These are phyloP conservation scores for Trichosporon ovoides DNA, from an alignment of 1,284 basidiomycete genomes.

Conservation along the genomic window DNA sequence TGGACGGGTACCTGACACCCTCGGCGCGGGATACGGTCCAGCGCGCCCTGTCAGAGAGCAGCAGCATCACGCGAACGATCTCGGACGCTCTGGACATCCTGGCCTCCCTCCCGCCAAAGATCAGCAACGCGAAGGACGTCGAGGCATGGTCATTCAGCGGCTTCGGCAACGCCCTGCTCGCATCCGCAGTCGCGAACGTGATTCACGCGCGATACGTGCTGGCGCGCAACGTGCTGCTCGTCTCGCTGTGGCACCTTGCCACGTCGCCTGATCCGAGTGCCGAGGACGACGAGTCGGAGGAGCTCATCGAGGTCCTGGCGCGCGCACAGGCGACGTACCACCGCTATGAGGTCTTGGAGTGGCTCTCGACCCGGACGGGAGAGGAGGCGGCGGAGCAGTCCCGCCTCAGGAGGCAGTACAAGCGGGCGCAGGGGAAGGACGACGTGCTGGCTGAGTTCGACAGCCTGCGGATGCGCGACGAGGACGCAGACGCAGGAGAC, in stretches of 20 bases:
- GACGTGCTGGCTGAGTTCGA: conserved; percentile 47
- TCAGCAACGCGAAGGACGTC: background rate
- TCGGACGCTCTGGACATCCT: conserved; percentile 29
- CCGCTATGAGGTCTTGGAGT: conserved; percentile 39
- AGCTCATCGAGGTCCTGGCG: conserved; percentile 34
- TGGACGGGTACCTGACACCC: conserved; percentile 26
- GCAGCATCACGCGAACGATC: conserved; percentile 17
- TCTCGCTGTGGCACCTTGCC: conserved; percentile 39
- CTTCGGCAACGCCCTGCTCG: conserved; percentile 39
- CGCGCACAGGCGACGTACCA: conserved; percentile 41
- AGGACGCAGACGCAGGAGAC: conserved; percentile 19
- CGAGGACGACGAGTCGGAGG: conserved; percentile 31
- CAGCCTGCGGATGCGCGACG: conserved; percentile 44
- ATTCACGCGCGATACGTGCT: conserved; percentile 40
- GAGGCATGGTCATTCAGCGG: conserved; percentile 30
- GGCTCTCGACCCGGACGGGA: conserved; percentile 36
- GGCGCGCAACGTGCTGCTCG: conserved; percentile 38
- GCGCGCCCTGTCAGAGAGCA: conserved; percentile 24
- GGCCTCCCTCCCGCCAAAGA: background rate
- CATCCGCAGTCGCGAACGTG: conserved; percentile 29
- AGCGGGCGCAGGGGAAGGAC: conserved; percentile 23
- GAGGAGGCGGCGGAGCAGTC: conserved; percentile 23
- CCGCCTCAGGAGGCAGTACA: conserved; percentile 17
- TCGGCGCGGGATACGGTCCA: conserved; percentile 23
- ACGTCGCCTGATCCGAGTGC: conserved; percentile 25